A percentile compares a stretch with the other conserved stretches of the same genome.
phyloP scores from a whole-genome alignment of 2,329 filamentous ascomycete genomes.

The Talaromyces piceae region DNA sequence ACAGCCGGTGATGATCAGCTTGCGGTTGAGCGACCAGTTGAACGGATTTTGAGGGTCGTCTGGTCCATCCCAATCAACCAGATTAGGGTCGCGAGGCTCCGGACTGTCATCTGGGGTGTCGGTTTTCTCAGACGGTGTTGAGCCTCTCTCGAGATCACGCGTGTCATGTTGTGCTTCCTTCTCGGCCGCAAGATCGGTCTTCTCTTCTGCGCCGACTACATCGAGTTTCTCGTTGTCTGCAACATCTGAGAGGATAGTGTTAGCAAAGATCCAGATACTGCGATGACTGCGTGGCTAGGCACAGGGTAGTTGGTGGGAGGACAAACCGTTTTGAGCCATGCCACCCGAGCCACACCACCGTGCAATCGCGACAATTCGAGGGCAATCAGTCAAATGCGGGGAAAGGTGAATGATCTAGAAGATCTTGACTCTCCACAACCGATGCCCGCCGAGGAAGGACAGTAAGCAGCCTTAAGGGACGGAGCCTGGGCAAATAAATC shows the following conservation, averaged over 20 bases:
- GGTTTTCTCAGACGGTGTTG: neutral
- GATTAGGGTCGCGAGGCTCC: constrained; percentile 34
- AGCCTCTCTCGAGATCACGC: constrained; percentile 6
- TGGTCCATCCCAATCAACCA: constrained; percentile 54
- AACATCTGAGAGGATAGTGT: neutral
- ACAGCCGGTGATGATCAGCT: constrained; percentile 40
- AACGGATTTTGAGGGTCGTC: constrained; percentile 52
- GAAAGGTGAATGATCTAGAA: neutral
- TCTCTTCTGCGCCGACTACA: neutral
- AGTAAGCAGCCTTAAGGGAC: neutral
- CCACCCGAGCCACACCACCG: no score
- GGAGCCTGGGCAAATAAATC: no score
- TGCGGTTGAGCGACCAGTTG: constrained; percentile 49
- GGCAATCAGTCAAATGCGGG: neutral
- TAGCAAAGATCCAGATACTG: no score
- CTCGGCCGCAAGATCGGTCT: neutral
- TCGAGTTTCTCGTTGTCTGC: neutral
- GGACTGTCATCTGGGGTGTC: neutral
- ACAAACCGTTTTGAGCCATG: neutral
- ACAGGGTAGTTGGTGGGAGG: no score
- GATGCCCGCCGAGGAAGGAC: neutral
- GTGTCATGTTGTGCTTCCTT: neutral
- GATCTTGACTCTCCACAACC: neutral
- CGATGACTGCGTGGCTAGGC: no score
- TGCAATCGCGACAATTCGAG: neutral